Evolutionary conservation across 1,284 basidiomycete species (phyloP), one percentile per base, ranked within the genome.

Genomic region (Ustilago shanxiensis): DNA sequence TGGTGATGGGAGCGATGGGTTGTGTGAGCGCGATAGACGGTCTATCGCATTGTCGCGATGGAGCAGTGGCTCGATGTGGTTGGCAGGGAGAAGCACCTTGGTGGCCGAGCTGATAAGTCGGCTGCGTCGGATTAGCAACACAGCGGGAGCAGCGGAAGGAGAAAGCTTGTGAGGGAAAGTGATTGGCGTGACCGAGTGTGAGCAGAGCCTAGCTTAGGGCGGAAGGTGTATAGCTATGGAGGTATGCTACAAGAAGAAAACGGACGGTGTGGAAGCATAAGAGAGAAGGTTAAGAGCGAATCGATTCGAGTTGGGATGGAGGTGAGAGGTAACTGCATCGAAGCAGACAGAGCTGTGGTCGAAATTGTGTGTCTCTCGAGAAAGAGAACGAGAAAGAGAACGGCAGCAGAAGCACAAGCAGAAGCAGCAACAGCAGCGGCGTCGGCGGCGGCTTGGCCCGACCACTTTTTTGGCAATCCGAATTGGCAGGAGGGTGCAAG

Each of bases 41-140:
- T 55, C 60, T 68, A 68, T 68, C 66, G 66, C 66, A 68, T 68
- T 28, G 41, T 62, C 60, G 55, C 55, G 26, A 28, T 18, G 22
- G 49, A 57, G 65, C 65, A 57, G 28, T 24, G 45, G 65, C 53
- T 67, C 29, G 54, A 53, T 35, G 44, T 45, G 47, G 47, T 26
- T 26, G 47, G 14, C 10, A 26, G 26, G 14, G 24, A 18, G 22
- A 49, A 13, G 47, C 41, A n/a, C 9, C 41, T 44, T 24, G 24
- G 14, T 26, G 14, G 47, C 8, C n/a, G 47, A 49, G 47, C 26
- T 49, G 47, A n/a, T n/a, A 24, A 7, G 22, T n/a, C 22, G 49
- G 24, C 13, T 52, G 47, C 13, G 47, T 26, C 16, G 44, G 16
- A 16, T 26, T 11, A 28, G 47, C 8, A 18, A 14, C 9, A 13